Conservation (phyloP, 768 basidiomycete genomes). For the Tulasnella sp. region DNA sequence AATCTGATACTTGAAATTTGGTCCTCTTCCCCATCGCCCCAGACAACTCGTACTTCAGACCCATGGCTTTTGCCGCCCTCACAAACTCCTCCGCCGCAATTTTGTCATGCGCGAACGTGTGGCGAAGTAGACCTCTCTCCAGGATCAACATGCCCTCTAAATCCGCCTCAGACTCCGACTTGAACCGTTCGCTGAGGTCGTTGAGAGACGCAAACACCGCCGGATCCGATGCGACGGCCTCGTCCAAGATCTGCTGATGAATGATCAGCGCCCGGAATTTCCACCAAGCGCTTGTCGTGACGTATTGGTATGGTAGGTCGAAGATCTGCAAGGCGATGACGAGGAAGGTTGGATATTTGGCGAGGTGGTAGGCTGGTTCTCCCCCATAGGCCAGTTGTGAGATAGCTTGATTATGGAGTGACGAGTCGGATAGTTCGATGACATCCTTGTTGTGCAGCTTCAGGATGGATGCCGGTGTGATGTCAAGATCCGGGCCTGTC, state of each 20-base stretch:
- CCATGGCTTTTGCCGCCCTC: constrained; percentile 62
- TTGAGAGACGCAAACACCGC: constrained; percentile 34
- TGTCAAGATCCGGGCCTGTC: constrained; percentile 81
- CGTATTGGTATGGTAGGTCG: constrained; percentile 37
- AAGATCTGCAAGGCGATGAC: constrained; percentile 66
- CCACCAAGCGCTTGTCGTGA: constrained; percentile 66
- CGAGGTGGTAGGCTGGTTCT: constrained; percentile 93
- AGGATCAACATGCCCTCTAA: constrained; percentile 57
- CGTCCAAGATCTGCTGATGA: constrained; percentile 70
- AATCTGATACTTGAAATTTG: constrained; percentile 77
- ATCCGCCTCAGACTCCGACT: constrained; percentile 40
- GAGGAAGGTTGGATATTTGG: constrained; percentile 55
- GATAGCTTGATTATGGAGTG: constrained; percentile 54
- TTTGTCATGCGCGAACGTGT: constrained; percentile 66
- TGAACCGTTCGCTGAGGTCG: constrained; percentile 18
- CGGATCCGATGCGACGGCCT: constrained; percentile 44
- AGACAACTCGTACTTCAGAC: constrained; percentile 80
- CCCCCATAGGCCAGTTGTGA: constrained; percentile 72
- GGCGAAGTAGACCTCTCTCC: constrained; percentile 71
- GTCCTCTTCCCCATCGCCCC: constrained; percentile 90
- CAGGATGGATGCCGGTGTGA: constrained; percentile 35
- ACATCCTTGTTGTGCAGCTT: constrained; percentile 31
- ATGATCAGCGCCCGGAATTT: constrained; percentile 57
- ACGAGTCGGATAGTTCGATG: constrained; percentile 25
- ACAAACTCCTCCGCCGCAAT: constrained; percentile 68